Evolutionary conservation across 192 early-diverging fungal genomes (phyloP).

Genomic region (Backusella mclennaniae): DNA sequence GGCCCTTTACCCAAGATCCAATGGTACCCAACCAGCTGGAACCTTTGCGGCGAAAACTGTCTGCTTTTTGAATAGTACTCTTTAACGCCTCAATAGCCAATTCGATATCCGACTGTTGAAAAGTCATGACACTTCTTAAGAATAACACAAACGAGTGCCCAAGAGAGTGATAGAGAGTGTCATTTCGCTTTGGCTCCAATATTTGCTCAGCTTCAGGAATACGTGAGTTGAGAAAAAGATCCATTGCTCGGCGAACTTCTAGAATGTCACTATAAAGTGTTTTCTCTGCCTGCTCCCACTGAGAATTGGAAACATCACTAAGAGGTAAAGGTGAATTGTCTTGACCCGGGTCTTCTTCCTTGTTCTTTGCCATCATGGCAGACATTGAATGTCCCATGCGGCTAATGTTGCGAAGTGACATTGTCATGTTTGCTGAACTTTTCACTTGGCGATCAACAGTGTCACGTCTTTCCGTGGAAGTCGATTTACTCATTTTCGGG

Average conservation of each 20-base stretch:
- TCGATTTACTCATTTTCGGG: neutral
- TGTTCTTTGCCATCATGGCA: constrained; percentile 1
- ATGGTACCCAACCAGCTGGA: constrained; percentile 47
- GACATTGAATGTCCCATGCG: constrained; percentile 9
- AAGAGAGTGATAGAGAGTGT: constrained; percentile 70
- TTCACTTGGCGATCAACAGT: neutral
- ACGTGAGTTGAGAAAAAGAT: constrained; percentile 76
- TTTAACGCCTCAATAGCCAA: constrained; percentile 61
- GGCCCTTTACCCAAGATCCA: constrained; percentile 42
- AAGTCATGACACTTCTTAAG: constrained; percentile 74
- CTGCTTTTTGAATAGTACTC: constrained; percentile 58
- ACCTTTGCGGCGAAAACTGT: constrained; percentile 58
- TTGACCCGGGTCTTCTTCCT: neutral
- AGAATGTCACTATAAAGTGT: constrained; percentile 55
- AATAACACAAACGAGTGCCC: constrained; percentile 69
- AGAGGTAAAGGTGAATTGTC: neutral
- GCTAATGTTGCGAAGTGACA: constrained; percentile 3
- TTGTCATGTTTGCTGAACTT: neutral
- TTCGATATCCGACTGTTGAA: constrained; percentile 67
- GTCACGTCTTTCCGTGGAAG: neutral
- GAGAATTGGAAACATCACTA: neutral
- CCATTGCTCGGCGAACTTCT: constrained; percentile 59
- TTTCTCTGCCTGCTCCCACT: constrained; percentile 1
- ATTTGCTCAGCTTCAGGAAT: constrained; percentile 68
- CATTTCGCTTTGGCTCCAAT: constrained; percentile 39